Percentiles rank a stretch among this genome's conserved stretches.
Conservation (phyloP, 768 basidiomycete species). For the Serendipita sp. region DNA sequence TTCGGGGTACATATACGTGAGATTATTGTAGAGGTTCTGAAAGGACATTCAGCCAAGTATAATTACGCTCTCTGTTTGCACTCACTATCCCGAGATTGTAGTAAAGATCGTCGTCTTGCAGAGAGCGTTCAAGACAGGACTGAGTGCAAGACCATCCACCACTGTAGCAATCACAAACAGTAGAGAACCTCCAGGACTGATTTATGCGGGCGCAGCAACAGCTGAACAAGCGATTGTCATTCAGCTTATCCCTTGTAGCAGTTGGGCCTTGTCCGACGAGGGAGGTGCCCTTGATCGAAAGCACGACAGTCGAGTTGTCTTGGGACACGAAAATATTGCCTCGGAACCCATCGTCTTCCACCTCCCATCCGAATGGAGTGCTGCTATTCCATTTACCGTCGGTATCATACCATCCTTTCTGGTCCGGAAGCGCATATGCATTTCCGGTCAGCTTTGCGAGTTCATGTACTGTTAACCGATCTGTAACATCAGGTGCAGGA, state of each 20-base stretch:
- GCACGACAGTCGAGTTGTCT: constrained; percentile 66
- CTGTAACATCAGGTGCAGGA: constrained; percentile 60
- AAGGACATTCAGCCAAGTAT: not conserved
- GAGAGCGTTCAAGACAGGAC: constrained; percentile 65
- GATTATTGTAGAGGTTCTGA: constrained; percentile 41
- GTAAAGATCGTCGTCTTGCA: constrained; percentile 82
- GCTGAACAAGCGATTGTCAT: constrained; percentile 77
- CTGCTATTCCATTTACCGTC: constrained; percentile 53
- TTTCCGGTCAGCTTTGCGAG: constrained; percentile 80
- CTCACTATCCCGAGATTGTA: constrained; percentile 75
- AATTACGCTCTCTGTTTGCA: constrained; percentile 8
- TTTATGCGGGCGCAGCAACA: constrained; percentile 91
- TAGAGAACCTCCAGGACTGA: constrained; percentile 67
- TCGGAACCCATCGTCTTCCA: constrained; percentile 51
- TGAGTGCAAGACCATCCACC: constrained; percentile 58
- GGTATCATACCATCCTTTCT: constrained; percentile 67
- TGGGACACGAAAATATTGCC: constrained; percentile 76
- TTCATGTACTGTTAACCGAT: constrained; percentile 63
- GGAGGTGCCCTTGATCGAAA: constrained; percentile 85
- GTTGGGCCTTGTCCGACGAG: constrained; percentile 56
- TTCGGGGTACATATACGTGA: constrained; percentile 39
- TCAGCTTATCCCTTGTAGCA: constrained; percentile 80
- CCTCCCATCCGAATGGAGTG: constrained; percentile 68
- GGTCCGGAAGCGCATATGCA: constrained; percentile 60
- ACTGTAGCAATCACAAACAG: constrained; percentile 79